A percentile compares a stretch with the other conserved stretches of the same genome.
These are phyloP conservation scores for Arabis alpina DNA, from an alignment of 345 rosid species.

Conservation along the genomic window DNA sequence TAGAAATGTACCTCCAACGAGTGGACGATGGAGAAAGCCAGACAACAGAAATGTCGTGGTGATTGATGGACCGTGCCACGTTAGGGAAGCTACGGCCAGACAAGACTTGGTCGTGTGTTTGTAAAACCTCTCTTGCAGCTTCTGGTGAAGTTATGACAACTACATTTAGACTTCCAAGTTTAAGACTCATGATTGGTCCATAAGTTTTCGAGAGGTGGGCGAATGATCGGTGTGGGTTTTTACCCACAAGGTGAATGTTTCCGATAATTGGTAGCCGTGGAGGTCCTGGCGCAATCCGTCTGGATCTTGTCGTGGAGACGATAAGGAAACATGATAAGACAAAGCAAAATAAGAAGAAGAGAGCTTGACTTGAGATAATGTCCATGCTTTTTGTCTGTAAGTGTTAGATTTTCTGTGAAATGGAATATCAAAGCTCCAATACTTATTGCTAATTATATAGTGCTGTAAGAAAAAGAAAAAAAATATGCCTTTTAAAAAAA, in stretches of 20 bases:
- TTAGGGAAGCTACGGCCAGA: constrained; percentile 33
- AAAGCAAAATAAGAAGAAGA: constrained; percentile 25
- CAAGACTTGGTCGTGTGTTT: constrained; percentile 44
- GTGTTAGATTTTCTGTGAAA: background rate
- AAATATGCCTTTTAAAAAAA: background rate
- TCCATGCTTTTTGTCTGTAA: constrained; percentile 10
- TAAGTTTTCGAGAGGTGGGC: constrained; percentile 44
- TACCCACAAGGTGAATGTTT: constrained; percentile 48
- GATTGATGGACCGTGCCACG: constrained; percentile 21
- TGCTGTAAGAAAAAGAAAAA: background rate
- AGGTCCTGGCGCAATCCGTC: constrained; percentile 43
- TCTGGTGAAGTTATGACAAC: constrained; percentile 39
- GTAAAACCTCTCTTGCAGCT: constrained; percentile 38
- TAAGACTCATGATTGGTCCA: constrained; percentile 55
- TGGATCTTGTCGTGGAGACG: constrained; percentile 14
- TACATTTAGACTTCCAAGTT: constrained; percentile 31
- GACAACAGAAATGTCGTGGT: constrained; percentile 35
- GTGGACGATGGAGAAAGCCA: constrained; percentile 40
- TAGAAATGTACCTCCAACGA: constrained; percentile 44
- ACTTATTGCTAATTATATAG: background rate
- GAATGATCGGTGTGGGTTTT: constrained; percentile 45
- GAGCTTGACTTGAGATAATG: background rate
- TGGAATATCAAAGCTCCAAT: background rate
- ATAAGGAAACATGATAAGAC: constrained; percentile 24
- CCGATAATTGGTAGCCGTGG: constrained; percentile 46